Evolutionary conservation across 2,329 filamentous ascomycete genomes (phyloP).

Genomic region (Neonectria faginata): DNA sequence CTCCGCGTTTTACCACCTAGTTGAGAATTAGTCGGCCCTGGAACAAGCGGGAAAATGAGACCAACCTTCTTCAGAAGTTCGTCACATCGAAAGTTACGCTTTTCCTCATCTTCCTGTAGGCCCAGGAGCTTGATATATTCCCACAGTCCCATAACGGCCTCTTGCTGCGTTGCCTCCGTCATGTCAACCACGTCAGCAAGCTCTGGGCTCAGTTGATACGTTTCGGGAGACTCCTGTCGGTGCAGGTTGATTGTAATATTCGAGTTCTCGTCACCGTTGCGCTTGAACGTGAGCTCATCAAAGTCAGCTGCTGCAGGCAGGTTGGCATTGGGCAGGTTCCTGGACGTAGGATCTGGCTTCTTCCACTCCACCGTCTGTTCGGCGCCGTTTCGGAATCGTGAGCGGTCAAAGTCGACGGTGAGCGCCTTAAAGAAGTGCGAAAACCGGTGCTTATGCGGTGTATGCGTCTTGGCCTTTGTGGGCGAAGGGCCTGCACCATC

Average conservation of each 20-base stretch:
- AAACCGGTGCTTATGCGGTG: constrained; percentile 65
- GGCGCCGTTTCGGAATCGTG: constrained; percentile 65
- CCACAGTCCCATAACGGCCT: constrained; percentile 92
- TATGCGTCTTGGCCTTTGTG: constrained; percentile 51
- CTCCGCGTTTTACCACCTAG: constrained; percentile 78
- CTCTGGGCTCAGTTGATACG: constrained; percentile 81
- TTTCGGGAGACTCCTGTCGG: constrained; percentile 86
- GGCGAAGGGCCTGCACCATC: constrained; percentile 45
- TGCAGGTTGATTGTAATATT: constrained; percentile 91
- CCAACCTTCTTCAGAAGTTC: constrained; percentile 80
- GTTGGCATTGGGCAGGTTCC: constrained; percentile 56
- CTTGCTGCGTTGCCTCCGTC: constrained; percentile 85
- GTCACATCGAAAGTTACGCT: constrained; percentile 91
- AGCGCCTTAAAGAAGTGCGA: constrained; percentile 88
- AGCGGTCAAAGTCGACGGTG: constrained; percentile 77
- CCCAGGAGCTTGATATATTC: constrained; percentile 90
- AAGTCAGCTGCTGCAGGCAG: constrained; percentile 78
- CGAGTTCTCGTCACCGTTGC: constrained; percentile 90
- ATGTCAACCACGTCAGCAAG: constrained; percentile 89
- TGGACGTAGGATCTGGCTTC: constrained; percentile 73
- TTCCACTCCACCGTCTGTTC: constrained; percentile 84
- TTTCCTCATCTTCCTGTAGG: constrained; percentile 94
- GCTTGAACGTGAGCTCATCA: constrained; percentile 90
- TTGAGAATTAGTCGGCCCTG: constrained; percentile 40
- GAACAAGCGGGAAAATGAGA: neutral